Conservation (phyloP, 306 rosid genomes). For the Coriaria nepalensis region DNA sequence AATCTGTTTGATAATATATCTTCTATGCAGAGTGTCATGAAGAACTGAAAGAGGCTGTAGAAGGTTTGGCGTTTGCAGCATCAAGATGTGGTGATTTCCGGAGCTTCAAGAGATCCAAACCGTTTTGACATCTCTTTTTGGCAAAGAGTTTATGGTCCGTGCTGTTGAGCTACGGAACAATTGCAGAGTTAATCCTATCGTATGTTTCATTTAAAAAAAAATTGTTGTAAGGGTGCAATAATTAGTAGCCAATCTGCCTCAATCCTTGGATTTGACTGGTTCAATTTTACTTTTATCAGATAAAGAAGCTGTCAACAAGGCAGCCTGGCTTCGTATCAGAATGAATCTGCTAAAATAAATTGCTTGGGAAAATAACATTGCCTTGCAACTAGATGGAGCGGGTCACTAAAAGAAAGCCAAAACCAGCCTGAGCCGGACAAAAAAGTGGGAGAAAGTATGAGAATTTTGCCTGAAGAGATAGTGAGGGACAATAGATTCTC, state of each 20-base stretch:
- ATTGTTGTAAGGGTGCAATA: not conserved
- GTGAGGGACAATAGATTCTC: slow-evolving; percentile 27
- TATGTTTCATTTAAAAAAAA: not conserved
- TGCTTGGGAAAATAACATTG: slow-evolving; percentile 45
- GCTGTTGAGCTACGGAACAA: slow-evolving; percentile 37
- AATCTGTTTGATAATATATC: not conserved
- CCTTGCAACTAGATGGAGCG: slow-evolving; percentile 37
- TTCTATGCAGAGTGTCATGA: slow-evolving; percentile 32
- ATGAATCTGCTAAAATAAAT: slow-evolving; percentile 53
- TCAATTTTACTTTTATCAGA: slow-evolving; percentile 14
- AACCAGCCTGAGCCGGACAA: slow-evolving; percentile 16
- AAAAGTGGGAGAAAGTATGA: slow-evolving; percentile 12
- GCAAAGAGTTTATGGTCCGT: slow-evolving; percentile 35
- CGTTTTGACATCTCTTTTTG: slow-evolving; percentile 31
- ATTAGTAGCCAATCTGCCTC: too few species aligned
- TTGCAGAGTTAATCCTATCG: slow-evolving; percentile 45
- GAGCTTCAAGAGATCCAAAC: slow-evolving; percentile 51
- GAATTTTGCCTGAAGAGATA: slow-evolving; percentile 14
- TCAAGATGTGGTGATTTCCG: slow-evolving; percentile 69
- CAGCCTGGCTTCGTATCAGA: slow-evolving; percentile 51
- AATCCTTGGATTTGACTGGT: not conserved
- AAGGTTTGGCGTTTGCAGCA: slow-evolving; percentile 52
- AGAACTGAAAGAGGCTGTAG: slow-evolving; percentile 44
- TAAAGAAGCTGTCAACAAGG: slow-evolving; percentile 60
- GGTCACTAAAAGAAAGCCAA: slow-evolving; percentile 8